Conservation (phyloP, 1,284 basidiomycete species). For the Marasmius sp. region DNA sequence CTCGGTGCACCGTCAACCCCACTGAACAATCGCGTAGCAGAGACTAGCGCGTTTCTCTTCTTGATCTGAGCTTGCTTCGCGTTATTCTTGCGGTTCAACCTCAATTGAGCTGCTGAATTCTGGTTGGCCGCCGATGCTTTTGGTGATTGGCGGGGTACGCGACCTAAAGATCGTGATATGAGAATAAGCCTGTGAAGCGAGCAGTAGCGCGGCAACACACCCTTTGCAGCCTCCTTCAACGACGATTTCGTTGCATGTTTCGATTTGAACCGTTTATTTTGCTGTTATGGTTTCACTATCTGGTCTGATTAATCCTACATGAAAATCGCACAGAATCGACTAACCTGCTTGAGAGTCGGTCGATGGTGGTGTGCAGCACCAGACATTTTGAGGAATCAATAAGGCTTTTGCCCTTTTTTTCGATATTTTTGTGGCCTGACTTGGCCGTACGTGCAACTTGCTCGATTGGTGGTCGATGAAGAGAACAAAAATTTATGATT, state of each 20-base stretch:
- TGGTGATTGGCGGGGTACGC: constrained; percentile 49
- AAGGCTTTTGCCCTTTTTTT: not conserved
- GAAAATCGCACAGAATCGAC: constrained; percentile 13
- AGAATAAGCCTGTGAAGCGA: not conserved
- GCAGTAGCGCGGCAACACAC: constrained; percentile 34
- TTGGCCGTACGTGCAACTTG: not conserved
- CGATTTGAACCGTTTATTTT: constrained; percentile 90
- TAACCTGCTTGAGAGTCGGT: constrained; percentile 83
- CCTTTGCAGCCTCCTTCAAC: constrained; percentile 81
- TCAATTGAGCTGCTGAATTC: constrained; percentile 53
- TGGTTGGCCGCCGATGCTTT: constrained; percentile 46
- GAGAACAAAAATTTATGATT: no score
- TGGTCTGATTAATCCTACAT: constrained; percentile 1
- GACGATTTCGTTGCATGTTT: constrained; percentile 85
- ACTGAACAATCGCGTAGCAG: constrained; percentile 72
- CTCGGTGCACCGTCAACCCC: constrained; percentile 79
- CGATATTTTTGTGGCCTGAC: not conserved
- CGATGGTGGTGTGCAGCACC: constrained; percentile 60
- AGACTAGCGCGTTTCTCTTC: constrained; percentile 71
- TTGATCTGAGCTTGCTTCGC: constrained; percentile 75
- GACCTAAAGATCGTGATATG: constrained; percentile 38
- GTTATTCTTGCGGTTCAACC: constrained; percentile 73
- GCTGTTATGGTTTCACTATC: constrained; percentile 37
- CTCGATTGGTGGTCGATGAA: no score
- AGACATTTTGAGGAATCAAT: constrained; percentile 26